Evolutionary conservation across 2,329 filamentous ascomycete species (phyloP).

Genomic region (Talaromyces sp.): DNA sequence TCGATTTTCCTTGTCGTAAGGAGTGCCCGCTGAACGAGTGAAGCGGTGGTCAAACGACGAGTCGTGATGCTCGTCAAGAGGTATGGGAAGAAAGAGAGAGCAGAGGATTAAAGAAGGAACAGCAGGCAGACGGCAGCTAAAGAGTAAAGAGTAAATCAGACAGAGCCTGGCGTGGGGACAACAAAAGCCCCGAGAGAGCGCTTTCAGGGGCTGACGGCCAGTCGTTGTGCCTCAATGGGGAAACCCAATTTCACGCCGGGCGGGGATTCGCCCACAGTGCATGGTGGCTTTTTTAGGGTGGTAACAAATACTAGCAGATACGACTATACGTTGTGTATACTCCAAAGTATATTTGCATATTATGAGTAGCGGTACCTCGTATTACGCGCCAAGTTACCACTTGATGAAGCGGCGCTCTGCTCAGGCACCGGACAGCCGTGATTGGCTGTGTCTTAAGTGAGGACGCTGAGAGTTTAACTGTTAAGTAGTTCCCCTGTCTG

Average conservation of each 20-base stretch:
- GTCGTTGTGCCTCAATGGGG: background rate
- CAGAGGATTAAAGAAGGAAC: constrained; percentile 5
- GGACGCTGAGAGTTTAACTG: background rate
- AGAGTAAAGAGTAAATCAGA: background rate
- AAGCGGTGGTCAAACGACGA: constrained; percentile 30
- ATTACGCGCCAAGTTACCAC: constrained; percentile 1
- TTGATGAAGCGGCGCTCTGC: background rate
- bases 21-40: constrained; percentile 77
- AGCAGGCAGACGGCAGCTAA: background rate
- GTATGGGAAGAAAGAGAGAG: constrained; percentile 13
- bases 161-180: background rate
- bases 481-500: constrained; percentile 1
- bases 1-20: constrained; percentile 32
- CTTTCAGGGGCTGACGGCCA: constrained; percentile 4
- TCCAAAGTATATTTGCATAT: no score
- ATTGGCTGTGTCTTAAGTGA: constrained; percentile 8
- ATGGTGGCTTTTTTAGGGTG: background rate
- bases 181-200: background rate
- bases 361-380: background rate
- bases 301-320: background rate
- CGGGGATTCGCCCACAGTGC: constrained; percentile 3
- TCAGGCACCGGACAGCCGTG: constrained; percentile 7
- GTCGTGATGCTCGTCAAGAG: constrained; percentile 19
- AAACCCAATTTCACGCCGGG: constrained; percentile 1
- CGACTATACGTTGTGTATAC: background rate